Base-by-base conservation (phyloP, 768 basidiomycete species). In the Rhodosporidiobolus sp. region DNA sequence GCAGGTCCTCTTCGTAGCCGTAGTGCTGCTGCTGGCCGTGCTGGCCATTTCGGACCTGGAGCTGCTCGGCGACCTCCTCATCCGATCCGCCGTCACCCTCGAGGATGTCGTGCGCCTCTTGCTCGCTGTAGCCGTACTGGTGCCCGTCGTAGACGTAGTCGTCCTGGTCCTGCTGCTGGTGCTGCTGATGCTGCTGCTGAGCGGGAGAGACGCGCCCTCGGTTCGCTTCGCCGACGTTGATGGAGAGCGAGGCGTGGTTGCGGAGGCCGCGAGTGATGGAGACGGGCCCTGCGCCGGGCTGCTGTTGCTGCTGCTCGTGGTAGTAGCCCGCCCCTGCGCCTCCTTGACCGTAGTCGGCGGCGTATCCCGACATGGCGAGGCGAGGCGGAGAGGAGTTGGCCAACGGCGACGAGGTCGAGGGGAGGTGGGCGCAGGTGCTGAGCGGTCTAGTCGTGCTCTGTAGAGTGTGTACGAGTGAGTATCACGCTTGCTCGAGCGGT, bases 31-130 rank as follows among this genome's bases (percentile, higher is more conserved):
- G 38, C 46, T 32, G 59, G 38, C 57, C 55, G 28, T 64, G 61
- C 22, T 72, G 60, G 48, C 49, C 49, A 30, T 30, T 55, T n/a
- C 50, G 34, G 8, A 35, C 38, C 63, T 38, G n/a, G 8, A 45
- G 50, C 16, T 60, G 49, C 35, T 67, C 65, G n/a, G 66, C 65
- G 35, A 72, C 66, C 61, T 67, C 70, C 32, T 72, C 65, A 17
- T 65, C 69, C n/a, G 63, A 65, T 45, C 24, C 55, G 32, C 32
- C 54, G 32, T 66, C 60, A 17, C 60, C 64, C 38, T 66, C 65
- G 34, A 70, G 43, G 28, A 70, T 70, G 45, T 61, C 60, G 53
- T 66, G 65, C 28, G 70, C 70, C n/a, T 66, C 53, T 14, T 65
- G 9, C 43, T 71, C 56, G 19, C 59, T 57, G 53, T 67, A 54